A percentile compares a stretch with the other conserved stretches of the same genome.
Conservation (phyloP, 352 stramenopile species). For the Globisporangium heterothallicum region DNA sequence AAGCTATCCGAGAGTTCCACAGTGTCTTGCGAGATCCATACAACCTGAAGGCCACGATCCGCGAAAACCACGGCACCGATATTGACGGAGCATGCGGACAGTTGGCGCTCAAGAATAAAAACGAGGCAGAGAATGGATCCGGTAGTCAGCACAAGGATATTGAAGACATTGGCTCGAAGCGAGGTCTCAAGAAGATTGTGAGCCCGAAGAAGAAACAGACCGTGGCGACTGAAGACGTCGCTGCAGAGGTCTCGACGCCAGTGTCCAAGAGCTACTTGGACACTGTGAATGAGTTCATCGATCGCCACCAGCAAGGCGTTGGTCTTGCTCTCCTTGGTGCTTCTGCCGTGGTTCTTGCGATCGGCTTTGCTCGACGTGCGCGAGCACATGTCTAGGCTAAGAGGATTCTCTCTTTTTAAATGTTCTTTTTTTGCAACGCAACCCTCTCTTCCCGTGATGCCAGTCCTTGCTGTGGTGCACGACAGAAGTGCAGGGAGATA, state of each 20-base stretch:
- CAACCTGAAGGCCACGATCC: slow-evolving; percentile 86
- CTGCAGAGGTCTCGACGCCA: not conserved
- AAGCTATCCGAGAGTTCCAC: slow-evolving; percentile 91
- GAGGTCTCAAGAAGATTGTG: slow-evolving; percentile 16
- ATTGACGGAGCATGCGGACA: slow-evolving; percentile 95
- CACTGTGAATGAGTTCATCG: slow-evolving; percentile 35
- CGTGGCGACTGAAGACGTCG: slow-evolving; percentile 11
- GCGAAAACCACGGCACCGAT: slow-evolving; percentile 94
- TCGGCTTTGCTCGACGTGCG: slow-evolving; percentile 35
- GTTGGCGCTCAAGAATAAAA: slow-evolving; percentile 86
- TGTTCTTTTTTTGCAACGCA: not conserved
- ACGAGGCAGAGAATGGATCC: slow-evolving; percentile 11
- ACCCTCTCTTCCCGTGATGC: too few relatives aligned
- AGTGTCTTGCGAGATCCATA: slow-evolving; percentile 76
- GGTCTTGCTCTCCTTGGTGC: slow-evolving; percentile 35
- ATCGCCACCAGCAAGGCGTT: slow-evolving; percentile 40
- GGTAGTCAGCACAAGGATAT: slow-evolving; percentile 39
- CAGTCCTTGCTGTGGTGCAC: too few relatives aligned
- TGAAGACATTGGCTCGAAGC: slow-evolving; percentile 44
- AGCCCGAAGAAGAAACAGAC: slow-evolving; percentile 21
- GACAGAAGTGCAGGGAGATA: too few relatives aligned
- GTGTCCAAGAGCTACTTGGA: slow-evolving; percentile 17
- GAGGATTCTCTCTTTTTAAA: not conserved
- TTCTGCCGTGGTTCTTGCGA: slow-evolving; percentile 28
- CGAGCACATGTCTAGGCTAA: slow-evolving; percentile 10